phyloP scores from a whole-genome alignment of 176 grass and related monocot genomes.

The Stipa capillata region DNA sequence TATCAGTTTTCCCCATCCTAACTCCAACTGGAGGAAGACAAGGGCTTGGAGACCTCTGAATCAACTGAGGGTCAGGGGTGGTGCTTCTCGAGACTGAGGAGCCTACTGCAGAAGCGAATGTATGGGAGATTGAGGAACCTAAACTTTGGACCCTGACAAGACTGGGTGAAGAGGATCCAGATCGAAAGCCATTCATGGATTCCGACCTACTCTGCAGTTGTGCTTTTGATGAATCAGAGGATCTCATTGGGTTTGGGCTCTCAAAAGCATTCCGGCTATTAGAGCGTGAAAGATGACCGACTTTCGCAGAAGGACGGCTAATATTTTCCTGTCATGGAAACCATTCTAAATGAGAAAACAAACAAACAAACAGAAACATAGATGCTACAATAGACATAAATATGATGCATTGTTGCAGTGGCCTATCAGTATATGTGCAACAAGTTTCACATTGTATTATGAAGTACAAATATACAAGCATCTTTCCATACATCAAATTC shows the following conservation, averaged over 20 bases:
- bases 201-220: conserved; percentile 50
- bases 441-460: background rate
- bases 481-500: background rate
- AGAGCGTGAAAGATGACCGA: conserved; percentile 47
- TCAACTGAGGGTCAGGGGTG: conserved; percentile 78
- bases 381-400: background rate
- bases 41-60: conserved; percentile 78
- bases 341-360: conserved; percentile 9
- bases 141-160: conserved; percentile 81
- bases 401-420: background rate
- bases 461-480: background rate
- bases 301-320: conserved; percentile 18
- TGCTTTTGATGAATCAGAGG: conserved; percentile 35
- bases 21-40: conserved; percentile 90
- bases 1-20: conserved; percentile 54
- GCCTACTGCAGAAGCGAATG: conserved; percentile 49
- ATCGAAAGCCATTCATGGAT: conserved; percentile 54
- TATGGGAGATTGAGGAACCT: conserved; percentile 66
- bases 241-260: conserved; percentile 30
- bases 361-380: background rate
- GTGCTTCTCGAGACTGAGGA: conserved; percentile 61
- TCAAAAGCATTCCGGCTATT: conserved; percentile 57
- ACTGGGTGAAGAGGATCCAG: conserved; percentile 61
- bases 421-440: background rate
- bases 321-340: conserved; percentile 66